These are phyloP conservation scores for Mycena alexandri DNA, from an alignment of 768 basidiomycete species.

Conservation along the genomic window DNA sequence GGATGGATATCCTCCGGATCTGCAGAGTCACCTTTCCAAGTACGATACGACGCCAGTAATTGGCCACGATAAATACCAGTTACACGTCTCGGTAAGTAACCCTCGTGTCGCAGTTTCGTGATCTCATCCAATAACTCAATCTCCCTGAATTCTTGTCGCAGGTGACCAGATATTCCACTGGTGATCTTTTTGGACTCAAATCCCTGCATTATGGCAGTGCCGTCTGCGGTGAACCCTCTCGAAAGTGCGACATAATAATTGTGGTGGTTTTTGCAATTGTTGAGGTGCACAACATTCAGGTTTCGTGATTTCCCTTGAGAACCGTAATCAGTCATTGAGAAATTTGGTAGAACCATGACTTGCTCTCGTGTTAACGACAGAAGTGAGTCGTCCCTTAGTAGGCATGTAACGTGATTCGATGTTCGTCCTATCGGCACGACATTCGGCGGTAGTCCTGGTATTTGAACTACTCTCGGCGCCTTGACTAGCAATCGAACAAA, in stretches of 20 bases:
- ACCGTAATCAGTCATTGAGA: not conserved
- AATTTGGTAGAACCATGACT: not conserved
- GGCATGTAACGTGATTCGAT: not conserved
- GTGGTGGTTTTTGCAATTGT: conserved; percentile 8
- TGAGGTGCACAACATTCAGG: not conserved
- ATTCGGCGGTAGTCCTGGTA: not conserved
- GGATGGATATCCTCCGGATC: no score
- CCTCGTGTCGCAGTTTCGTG: not conserved
- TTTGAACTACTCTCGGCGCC: not conserved
- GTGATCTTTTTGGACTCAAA: conserved; percentile 6
- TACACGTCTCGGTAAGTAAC: not conserved
- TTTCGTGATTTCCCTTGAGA: not conserved
- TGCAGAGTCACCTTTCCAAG: no score
- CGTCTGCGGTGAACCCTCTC: not conserved
- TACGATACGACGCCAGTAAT: no score
- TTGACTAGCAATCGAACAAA: no score
- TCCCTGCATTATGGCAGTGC: not conserved
- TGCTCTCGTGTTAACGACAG: not conserved
- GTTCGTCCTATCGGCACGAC: not conserved
- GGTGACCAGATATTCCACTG: not conserved
- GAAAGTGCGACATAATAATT: conserved; percentile 7
- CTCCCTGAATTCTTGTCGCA: conserved; percentile 12
- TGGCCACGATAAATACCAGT: no score
- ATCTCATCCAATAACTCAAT: conserved; percentile 7
- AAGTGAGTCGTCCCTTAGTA: not conserved